Percentiles rank a stretch among this genome's conserved stretches.
Evolutionary conservation across 192 early-diverging fungal species (phyloP).

Genomic region (Coemansia sp.): DNA sequence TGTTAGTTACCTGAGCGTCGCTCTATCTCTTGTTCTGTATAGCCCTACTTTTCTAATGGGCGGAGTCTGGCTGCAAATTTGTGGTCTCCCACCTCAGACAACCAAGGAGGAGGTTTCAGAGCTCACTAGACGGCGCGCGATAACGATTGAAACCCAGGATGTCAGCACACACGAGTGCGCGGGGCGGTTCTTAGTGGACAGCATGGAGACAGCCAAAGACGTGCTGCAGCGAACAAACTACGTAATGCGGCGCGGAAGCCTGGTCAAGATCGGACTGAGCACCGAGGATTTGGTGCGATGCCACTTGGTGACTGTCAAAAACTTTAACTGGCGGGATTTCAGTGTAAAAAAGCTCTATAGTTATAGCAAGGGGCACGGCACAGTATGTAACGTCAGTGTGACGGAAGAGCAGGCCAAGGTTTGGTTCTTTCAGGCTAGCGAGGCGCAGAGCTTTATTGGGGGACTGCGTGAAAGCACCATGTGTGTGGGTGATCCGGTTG

Average conservation of each 20-base stretch:
- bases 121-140: neutral
- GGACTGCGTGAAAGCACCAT: slow-evolving; percentile 8
- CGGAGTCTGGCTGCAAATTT: slow-evolving; percentile 36
- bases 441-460: neutral
- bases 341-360: slow-evolving; percentile 17
- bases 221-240: slow-evolving; percentile 26
- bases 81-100: slow-evolving; percentile 18
- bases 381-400: slow-evolving; percentile 18
- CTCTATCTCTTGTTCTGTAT: neutral
- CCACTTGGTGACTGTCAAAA: slow-evolving; percentile 12
- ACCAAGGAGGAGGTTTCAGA: slow-evolving; percentile 12
- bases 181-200: slow-evolving; percentile 15
- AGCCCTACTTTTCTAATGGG: slow-evolving; percentile 12
- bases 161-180: neutral
- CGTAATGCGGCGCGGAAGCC: slow-evolving; percentile 4
- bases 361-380: slow-evolving; percentile 27
- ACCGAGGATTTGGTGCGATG: slow-evolving; percentile 15
- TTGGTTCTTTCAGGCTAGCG: slow-evolving; percentile 22
- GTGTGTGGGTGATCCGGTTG: slow-evolving; percentile 2
- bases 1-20: neutral
- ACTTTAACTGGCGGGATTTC: neutral
- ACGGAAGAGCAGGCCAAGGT: slow-evolving; percentile 8
- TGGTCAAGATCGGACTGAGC: slow-evolving; percentile 21
- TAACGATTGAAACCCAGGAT: slow-evolving; percentile 11
- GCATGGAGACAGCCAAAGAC: slow-evolving; percentile 7